A percentile compares a stretch with the other conserved stretches of the same genome.
Evolutionary conservation across 148 eudicot genomes (phyloP).

Genomic region (Nepenthes gracilis): DNA sequence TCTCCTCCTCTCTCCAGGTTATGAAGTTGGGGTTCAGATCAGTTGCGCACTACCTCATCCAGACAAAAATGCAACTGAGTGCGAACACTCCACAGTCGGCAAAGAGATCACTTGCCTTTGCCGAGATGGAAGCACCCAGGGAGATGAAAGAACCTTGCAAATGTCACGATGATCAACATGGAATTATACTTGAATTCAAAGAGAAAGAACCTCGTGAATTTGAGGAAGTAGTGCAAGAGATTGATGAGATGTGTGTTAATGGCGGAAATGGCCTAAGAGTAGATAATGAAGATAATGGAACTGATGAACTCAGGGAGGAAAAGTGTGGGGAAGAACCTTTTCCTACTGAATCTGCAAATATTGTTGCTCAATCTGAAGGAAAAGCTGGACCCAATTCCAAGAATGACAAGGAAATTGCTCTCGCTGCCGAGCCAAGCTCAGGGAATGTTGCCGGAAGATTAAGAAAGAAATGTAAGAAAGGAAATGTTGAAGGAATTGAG

Average conservation of each 20-base stretch:
- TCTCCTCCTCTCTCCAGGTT: conserved; percentile 30
- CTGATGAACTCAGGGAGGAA: neutral
- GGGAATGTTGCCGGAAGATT: conserved; percentile 30
- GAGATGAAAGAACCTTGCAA: conserved; percentile 7
- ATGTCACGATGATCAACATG: conserved; percentile 2
- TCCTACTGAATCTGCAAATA: neutral
- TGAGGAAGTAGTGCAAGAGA: too few relatives aligned
- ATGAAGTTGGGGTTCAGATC: conserved; percentile 65
- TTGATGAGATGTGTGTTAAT: too few relatives aligned
- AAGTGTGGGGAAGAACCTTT: neutral
- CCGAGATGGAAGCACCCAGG: conserved; percentile 21
- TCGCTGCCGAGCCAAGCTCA: conserved; percentile 5
- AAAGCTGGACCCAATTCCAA: conserved; percentile 8
- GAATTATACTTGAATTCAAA: neutral
- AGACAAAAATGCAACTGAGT: conserved; percentile 34
- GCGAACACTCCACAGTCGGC: conserved; percentile 34
- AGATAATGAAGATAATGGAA: conserved; percentile 3
- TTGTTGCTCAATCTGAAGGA: conserved; percentile 11
- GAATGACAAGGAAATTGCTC: neutral
- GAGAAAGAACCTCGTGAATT: neutral
- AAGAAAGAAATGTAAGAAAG: conserved; percentile 22
- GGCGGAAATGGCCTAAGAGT: neutral
- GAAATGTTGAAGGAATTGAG: neutral
- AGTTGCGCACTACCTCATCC: conserved; percentile 82
- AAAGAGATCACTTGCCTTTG: conserved; percentile 56